Evolutionary conservation across 2,329 filamentous ascomycete species (phyloP).

Genomic region (Phoma herbarum): DNA sequence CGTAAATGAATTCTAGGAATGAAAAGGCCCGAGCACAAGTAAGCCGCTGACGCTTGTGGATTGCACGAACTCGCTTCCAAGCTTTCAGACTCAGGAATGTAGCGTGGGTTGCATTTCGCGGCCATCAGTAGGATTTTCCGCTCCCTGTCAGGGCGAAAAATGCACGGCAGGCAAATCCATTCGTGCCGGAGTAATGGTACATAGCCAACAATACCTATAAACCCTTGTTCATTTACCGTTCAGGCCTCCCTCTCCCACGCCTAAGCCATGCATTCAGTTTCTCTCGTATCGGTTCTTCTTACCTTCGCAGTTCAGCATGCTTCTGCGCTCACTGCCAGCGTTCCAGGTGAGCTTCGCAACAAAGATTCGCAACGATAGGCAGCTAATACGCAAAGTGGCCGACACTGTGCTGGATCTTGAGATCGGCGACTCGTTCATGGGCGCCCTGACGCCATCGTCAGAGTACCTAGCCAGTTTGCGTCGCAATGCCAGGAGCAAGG

Average conservation of each 20-base stretch:
- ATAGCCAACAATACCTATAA: constrained; percentile 11
- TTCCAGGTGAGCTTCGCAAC: not conserved
- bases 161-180: constrained; percentile 8
- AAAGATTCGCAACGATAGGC: not conserved
- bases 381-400: constrained; percentile 8
- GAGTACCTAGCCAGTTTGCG: constrained; percentile 15
- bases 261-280: constrained; percentile 8
- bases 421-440: constrained; percentile 4
- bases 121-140: constrained; percentile 3
- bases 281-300: constrained; percentile 1
- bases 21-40: constrained; percentile 8
- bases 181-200: constrained; percentile 1
- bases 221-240: not conserved
- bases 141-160: constrained; percentile 11
- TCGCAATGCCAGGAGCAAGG: constrained; percentile 11
- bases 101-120: constrained; percentile 21
- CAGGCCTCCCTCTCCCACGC: not conserved
- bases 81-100: constrained; percentile 20
- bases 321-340: constrained; percentile 4
- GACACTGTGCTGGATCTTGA: constrained; percentile 16
- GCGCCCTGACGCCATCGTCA: constrained; percentile 6
- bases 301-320: constrained; percentile 1
- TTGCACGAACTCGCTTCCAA: constrained; percentile 12
- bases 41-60: constrained; percentile 8
- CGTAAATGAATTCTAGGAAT: constrained; percentile 21